These are phyloP conservation scores for Phycomyces nitens DNA, from an alignment of 192 early-diverging fungal genomes.

Conservation along the genomic window DNA sequence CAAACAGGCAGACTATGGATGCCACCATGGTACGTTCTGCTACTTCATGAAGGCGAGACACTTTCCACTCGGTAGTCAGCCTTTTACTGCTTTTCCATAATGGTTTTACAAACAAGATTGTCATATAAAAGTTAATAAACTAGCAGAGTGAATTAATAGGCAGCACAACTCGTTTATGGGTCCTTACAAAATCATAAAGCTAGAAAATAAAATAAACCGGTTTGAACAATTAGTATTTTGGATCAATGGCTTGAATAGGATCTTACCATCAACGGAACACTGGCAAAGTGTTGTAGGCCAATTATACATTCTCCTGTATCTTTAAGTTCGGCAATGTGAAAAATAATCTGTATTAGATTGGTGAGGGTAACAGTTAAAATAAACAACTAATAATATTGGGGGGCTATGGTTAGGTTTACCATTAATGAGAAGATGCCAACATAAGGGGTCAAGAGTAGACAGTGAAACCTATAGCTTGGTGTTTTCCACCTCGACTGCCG, in stretches of 20 bases:
- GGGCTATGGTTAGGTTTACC: slow-evolving; percentile 15
- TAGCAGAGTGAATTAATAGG: neutral
- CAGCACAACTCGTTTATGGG: neutral
- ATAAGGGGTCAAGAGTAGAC: slow-evolving; percentile 28
- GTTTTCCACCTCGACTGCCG: slow-evolving; percentile 11
- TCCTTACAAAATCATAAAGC: slow-evolving; percentile 36
- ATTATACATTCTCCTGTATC: slow-evolving; percentile 29
- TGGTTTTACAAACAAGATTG: slow-evolving; percentile 31
- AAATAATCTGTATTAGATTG: slow-evolving; percentile 20
- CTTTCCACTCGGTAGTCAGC: slow-evolving; percentile 17
- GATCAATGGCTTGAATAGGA: neutral
- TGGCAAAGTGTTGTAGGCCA: slow-evolving; percentile 27
- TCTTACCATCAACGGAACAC: slow-evolving; percentile 35
- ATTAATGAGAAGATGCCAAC: slow-evolving; percentile 33
- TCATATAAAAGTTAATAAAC: slow-evolving; percentile 38
- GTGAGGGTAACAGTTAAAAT: neutral
- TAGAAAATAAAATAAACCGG: neutral
- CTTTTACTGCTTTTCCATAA: slow-evolving; percentile 18
- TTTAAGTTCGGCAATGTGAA: slow-evolving; percentile 24
- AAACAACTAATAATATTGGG: neutral
- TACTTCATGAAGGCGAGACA: slow-evolving; percentile 26
- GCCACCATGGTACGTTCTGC: slow-evolving; percentile 45
- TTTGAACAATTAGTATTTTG: neutral
- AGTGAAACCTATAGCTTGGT: slow-evolving; percentile 30
- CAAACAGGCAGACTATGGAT: slow-evolving; percentile 39